A percentile compares a stretch with the other conserved stretches of the same genome.
Evolutionary conservation across 805 yeast species (phyloP).

Genomic region (Komagataella pseudopastoris): DNA sequence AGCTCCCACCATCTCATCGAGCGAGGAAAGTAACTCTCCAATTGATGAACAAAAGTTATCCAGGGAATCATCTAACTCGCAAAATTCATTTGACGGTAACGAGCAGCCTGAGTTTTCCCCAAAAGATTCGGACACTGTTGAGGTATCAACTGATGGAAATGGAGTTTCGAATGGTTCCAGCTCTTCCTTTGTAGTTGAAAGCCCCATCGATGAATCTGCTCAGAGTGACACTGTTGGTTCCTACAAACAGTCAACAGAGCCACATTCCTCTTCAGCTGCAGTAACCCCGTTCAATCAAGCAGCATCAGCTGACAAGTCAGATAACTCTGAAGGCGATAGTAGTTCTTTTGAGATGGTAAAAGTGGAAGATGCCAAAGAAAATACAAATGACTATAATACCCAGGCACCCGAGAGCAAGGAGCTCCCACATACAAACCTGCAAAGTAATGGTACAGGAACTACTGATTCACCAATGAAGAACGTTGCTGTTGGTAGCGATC

Average conservation of each 20-base stretch:
- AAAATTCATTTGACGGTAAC: not conserved
- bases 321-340: not conserved
- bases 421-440: not conserved
- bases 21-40: not conserved
- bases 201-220: not conserved
- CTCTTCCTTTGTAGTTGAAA: not conserved
- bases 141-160: not conserved
- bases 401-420: not conserved
- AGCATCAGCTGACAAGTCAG: not conserved
- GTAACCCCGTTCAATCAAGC: not conserved
- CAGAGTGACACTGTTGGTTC: not conserved
- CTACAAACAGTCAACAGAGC: not conserved
- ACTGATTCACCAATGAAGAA: not conserved
- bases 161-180: not conserved
- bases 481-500: not conserved
- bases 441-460: conserved; percentile 6
- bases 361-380: not conserved
- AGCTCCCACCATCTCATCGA: not conserved
- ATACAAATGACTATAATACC: not conserved
- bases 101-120: not conserved
- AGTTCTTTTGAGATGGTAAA: not conserved
- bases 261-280: not conserved
- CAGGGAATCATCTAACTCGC: not conserved
- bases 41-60: not conserved
- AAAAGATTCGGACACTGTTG: not conserved